Conservation (phyloP, 805 yeast species). For the Lipomyces mesembrius region DNA sequence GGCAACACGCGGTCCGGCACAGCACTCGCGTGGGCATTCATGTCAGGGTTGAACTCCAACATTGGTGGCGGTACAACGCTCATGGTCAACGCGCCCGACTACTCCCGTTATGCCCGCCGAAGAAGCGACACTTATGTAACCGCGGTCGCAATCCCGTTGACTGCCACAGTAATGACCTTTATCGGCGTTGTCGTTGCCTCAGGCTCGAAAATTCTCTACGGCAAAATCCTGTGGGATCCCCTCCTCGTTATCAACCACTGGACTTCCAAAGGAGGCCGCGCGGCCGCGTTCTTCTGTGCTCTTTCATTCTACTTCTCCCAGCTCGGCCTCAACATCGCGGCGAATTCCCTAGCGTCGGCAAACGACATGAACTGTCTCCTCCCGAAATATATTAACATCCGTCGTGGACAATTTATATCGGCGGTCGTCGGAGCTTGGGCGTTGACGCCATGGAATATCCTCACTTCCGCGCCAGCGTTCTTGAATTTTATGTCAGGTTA, state of each 20-base stretch:
- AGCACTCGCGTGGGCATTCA: slow-evolving; percentile 76
- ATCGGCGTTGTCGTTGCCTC: slow-evolving; percentile 35
- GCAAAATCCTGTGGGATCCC: slow-evolving; percentile 37
- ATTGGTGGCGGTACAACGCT: slow-evolving; percentile 45
- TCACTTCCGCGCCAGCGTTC: slow-evolving; percentile 48
- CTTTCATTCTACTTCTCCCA: slow-evolving; percentile 66
- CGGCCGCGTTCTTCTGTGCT: slow-evolving; percentile 37
- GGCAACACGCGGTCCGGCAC: slow-evolving; percentile 54
- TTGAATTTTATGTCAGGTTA: slow-evolving; percentile 48
- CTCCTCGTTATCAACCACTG: slow-evolving; percentile 28
- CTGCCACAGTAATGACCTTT: slow-evolving; percentile 27
- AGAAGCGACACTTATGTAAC: slow-evolving; percentile 33
- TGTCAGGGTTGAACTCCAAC: slow-evolving; percentile 59
- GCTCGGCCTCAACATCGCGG: slow-evolving; percentile 70
- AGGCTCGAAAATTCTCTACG: slow-evolving; percentile 35
- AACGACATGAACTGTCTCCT: slow-evolving; percentile 47
- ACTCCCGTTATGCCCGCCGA: slow-evolving; percentile 54
- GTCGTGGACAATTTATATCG: slow-evolving; percentile 55
- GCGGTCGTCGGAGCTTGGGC: slow-evolving; percentile 44
- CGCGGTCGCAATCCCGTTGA: slow-evolving; percentile 27
- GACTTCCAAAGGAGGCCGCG: slow-evolving; percentile 37
- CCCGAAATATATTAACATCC: slow-evolving; percentile 58
- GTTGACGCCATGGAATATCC: slow-evolving; percentile 51
- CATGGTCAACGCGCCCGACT: slow-evolving; percentile 56
- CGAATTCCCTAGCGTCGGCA: slow-evolving; percentile 51